phyloP scores from a whole-genome alignment of 441 rosid genomes.

The Codiaeum variegatum region DNA sequence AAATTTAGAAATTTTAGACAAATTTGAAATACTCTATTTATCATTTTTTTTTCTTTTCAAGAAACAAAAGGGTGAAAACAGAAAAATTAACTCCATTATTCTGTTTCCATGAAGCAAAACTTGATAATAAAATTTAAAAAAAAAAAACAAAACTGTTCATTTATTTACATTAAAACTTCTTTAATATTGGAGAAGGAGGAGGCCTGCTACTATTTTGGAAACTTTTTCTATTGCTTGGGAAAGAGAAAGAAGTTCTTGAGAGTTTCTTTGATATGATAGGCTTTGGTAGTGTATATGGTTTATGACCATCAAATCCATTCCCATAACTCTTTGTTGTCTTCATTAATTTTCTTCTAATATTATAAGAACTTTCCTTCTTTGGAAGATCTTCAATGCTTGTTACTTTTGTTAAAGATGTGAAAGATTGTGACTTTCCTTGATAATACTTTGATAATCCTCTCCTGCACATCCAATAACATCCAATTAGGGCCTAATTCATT shows the following conservation, averaged over 20 bases:
- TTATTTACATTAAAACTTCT: slow-evolving; percentile 19
- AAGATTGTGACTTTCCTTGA: slow-evolving; percentile 46
- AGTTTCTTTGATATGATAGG: slow-evolving; percentile 42
- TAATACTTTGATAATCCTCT: slow-evolving; percentile 49
- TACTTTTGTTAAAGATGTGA: slow-evolving; percentile 36
- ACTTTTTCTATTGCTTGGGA: slow-evolving; percentile 20
- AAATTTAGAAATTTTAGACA: too few relatives aligned
- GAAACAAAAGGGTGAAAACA: not conserved
- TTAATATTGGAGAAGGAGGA: slow-evolving; percentile 31
- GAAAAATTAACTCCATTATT: not conserved
- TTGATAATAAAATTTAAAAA: too few relatives aligned
- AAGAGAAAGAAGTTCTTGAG: slow-evolving; percentile 23
- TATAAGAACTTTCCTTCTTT: slow-evolving; percentile 39
- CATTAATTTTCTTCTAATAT: slow-evolving; percentile 30
- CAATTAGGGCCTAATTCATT: too few relatives aligned
- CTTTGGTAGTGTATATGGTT: slow-evolving; percentile 32
- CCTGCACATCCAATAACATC: slow-evolving; percentile 30
- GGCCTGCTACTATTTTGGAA: slow-evolving; percentile 26
- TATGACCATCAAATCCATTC: slow-evolving; percentile 29
- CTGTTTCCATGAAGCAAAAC: not conserved
- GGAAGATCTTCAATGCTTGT: slow-evolving; percentile 40
- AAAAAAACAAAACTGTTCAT: not conserved
- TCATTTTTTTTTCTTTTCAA: not conserved
- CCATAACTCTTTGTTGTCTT: slow-evolving; percentile 37
- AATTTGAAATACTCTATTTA: too few relatives aligned